Percentiles rank a stretch among this genome's conserved stretches.
Evolutionary conservation across 163 green algal genomes (phyloP).

Genomic region (Chlamydomonas reinhardtii): DNA sequence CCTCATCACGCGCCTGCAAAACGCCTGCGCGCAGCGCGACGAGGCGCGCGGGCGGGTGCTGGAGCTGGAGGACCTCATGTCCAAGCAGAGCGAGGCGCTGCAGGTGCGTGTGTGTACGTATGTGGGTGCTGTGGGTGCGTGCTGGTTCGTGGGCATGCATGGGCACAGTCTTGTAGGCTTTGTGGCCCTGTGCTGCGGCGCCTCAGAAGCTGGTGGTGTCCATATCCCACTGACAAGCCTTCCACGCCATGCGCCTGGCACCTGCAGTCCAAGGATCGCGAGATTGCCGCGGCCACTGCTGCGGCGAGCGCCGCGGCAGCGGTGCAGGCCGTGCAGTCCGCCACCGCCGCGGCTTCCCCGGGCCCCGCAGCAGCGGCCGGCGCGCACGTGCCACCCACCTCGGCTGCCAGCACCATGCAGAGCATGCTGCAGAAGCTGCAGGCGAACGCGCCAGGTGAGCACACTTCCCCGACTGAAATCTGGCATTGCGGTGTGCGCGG

Average conservation of each 20-base stretch:
- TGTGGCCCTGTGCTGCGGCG: too few relatives aligned
- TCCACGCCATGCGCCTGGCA: background rate
- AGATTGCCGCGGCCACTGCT: slow-evolving; percentile 29
- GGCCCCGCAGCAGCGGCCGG: background rate
- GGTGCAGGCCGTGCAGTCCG: slow-evolving; percentile 23
- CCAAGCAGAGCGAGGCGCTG: slow-evolving; percentile 58
- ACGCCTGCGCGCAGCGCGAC: slow-evolving; percentile 90
- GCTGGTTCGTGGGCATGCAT: too few relatives aligned
- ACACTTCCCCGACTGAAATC: too few relatives aligned
- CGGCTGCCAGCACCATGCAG: slow-evolving; percentile 56
- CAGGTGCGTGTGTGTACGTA: background rate
- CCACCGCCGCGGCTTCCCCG: background rate
- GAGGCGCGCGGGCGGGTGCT: slow-evolving; percentile 84
- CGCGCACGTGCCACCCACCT: background rate
- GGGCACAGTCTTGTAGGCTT: too few relatives aligned
- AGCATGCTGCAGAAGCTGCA: slow-evolving; percentile 69
- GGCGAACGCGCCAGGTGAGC: slow-evolving; percentile 22
- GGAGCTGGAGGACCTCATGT: slow-evolving; percentile 73
- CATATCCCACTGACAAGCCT: too few relatives aligned
- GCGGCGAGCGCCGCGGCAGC: slow-evolving; percentile 15
- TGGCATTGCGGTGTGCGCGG: too few relatives aligned
- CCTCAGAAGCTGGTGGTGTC: too few relatives aligned
- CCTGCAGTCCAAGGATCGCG: slow-evolving; percentile 41
- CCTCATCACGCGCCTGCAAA: slow-evolving; percentile 85
- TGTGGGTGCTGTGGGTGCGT: too few relatives aligned